Conservation (phyloP, 352 stramenopile species). For the Phytophthora melonis region DNA sequence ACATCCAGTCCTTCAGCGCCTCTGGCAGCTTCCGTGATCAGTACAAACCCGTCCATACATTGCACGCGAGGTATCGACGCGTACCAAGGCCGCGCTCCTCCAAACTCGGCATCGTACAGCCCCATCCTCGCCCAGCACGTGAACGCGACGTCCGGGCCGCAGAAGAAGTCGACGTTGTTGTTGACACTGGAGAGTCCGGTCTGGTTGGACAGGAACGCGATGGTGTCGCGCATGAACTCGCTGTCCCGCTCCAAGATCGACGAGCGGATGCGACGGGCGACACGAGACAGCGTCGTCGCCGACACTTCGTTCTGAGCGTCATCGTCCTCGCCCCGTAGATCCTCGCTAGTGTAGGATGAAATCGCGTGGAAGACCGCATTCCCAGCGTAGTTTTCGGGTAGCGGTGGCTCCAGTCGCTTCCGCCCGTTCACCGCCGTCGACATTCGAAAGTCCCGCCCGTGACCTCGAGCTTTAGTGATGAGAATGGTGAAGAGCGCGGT, state of each 20-base stretch:
- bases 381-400: conserved; percentile 54
- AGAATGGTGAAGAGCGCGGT: conserved; percentile 59
- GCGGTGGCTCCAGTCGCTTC: conserved; percentile 47
- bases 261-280: conserved; percentile 47
- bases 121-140: conserved; percentile 66
- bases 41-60: conserved; percentile 54
- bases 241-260: conserved; percentile 56
- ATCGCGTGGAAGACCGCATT: conserved; percentile 67
- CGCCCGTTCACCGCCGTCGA: conserved; percentile 61
- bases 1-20: conserved; percentile 27
- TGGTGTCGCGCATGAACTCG: conserved; percentile 56
- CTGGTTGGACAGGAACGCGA: conserved; percentile 57
- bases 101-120: conserved; percentile 68
- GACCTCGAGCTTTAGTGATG: conserved; percentile 59
- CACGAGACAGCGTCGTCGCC: conserved; percentile 14
- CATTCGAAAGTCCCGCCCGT: conserved; percentile 47
- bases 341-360: conserved; percentile 39
- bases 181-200: conserved; percentile 42
- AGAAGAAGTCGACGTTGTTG: conserved; percentile 63
- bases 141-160: conserved; percentile 62
- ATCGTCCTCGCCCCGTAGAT: conserved; percentile 20
- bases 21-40: conserved; percentile 54
- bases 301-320: neutral
- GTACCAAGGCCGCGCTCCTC: conserved; percentile 37
- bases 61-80: conserved; percentile 43